Conservation (phyloP, 2,329 filamentous ascomycete genomes). For the Blastomyces emzantsi region DNA sequence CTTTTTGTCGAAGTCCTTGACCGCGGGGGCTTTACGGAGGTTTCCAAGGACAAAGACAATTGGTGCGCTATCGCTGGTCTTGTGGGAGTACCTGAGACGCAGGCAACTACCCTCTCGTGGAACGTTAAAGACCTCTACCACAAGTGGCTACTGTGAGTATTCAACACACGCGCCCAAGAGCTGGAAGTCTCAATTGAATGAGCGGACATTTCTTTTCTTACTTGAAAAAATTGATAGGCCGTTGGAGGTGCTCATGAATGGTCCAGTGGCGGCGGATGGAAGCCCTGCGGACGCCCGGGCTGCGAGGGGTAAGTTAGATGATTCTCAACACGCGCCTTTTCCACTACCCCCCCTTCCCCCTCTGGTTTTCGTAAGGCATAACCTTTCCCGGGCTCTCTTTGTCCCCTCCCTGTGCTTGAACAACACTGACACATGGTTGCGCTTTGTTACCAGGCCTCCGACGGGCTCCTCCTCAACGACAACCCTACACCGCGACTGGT, state of each 20-base stretch:
- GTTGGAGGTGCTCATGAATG: constrained; percentile 7
- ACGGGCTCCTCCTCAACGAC: constrained; percentile 6
- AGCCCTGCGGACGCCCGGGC: neutral
- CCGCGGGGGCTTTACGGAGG: constrained; percentile 12
- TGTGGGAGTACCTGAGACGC: constrained; percentile 5
- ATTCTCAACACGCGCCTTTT: neutral
- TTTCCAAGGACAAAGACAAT: constrained; percentile 13
- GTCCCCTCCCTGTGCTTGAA: neutral
- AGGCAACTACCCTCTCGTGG: constrained; percentile 13
- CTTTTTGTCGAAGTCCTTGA: constrained; percentile 11
- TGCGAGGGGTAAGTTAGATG: constrained; percentile 3
- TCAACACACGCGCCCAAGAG: neutral
- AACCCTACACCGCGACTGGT: neutral
- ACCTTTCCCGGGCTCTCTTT: no score
- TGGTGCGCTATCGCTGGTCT: constrained; percentile 11
- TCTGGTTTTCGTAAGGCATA: no score
- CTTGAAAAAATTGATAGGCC: neutral
- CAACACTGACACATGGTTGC: neutral
- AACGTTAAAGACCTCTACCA: constrained; percentile 12
- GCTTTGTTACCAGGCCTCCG: constrained; percentile 6
- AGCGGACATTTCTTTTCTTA: neutral
- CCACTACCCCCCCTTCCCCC: no score
- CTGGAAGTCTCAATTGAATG: neutral
- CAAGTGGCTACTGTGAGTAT: constrained; percentile 15
- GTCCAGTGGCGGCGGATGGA: neutral